Conservation (phyloP, 2,329 filamentous ascomycete species). For the Microdochium paspali region DNA sequence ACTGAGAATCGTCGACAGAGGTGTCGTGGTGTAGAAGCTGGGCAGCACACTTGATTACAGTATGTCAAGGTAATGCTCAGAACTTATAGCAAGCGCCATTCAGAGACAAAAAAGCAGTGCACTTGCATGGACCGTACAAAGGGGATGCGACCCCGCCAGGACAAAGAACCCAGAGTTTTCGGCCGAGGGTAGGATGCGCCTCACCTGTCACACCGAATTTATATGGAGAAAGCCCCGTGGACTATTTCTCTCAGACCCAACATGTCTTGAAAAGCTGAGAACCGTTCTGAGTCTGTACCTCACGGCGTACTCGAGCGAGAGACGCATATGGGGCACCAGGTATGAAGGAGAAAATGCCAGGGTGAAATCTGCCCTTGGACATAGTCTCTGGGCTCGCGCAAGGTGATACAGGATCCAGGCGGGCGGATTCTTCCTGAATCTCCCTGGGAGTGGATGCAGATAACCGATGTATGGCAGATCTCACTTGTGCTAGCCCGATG, state of each 20-base stretch:
- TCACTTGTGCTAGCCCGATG: constrained; percentile 13
- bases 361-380: not conserved
- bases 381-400: not conserved
- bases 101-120: not conserved
- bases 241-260: not conserved
- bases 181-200: not conserved
- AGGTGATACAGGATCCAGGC: not conserved
- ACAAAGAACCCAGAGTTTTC: not conserved
- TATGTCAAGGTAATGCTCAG: not conserved
- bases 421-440: no score
- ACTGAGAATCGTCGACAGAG: not conserved
- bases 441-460: constrained; percentile 11
- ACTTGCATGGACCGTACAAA: constrained; percentile 1
- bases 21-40: not conserved
- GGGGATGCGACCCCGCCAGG: not conserved
- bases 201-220: not conserved
- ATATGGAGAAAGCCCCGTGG: not conserved
- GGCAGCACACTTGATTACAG: not conserved
- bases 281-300: not conserved
- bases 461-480: constrained; percentile 23
- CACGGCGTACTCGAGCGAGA: no score
- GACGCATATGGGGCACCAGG: not conserved
- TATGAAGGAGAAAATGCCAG: no score
- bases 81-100: not conserved
- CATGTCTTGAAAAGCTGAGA: not conserved